Percentiles rank a stretch among this genome's conserved stretches.
Conservation (phyloP, 164 flowering plant species). For the Umbellularia californica region DNA sequence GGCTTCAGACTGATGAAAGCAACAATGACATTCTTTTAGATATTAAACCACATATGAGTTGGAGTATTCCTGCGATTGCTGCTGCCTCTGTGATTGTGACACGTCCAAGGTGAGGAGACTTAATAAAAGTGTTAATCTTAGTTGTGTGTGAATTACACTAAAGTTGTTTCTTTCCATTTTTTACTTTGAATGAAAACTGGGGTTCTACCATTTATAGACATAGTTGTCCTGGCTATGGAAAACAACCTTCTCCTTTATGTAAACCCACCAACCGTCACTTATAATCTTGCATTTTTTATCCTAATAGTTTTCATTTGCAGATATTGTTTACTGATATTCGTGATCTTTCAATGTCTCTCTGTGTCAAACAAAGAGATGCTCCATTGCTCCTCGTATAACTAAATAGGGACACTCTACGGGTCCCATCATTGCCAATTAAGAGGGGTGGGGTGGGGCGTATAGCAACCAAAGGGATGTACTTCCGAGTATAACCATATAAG, state of each 20-base stretch:
- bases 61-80: constrained; percentile 79
- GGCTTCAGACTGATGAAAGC: constrained; percentile 69
- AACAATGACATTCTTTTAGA: constrained; percentile 64
- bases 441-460: too few species aligned
- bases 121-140: background rate
- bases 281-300: background rate
- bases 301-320: background rate
- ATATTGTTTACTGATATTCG: too few species aligned
- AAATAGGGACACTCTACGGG: too few species aligned
- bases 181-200: constrained; percentile 74
- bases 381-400: too few species aligned
- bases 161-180: constrained; percentile 12
- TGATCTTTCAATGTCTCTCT: too few species aligned
- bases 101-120: constrained; percentile 56
- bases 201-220: constrained; percentile 58
- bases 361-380: too few species aligned
- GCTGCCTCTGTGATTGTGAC: constrained; percentile 88
- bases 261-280: constrained; percentile 29
- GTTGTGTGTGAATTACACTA: background rate
- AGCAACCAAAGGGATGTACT: too few species aligned
- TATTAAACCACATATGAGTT: constrained; percentile 74
- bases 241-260: constrained; percentile 82
- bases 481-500: too few species aligned
- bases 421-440: too few species aligned
- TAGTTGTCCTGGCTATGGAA: constrained; percentile 69